Conservation (phyloP, 2,329 filamentous ascomycete species). For the Aspergillus sojae region DNA sequence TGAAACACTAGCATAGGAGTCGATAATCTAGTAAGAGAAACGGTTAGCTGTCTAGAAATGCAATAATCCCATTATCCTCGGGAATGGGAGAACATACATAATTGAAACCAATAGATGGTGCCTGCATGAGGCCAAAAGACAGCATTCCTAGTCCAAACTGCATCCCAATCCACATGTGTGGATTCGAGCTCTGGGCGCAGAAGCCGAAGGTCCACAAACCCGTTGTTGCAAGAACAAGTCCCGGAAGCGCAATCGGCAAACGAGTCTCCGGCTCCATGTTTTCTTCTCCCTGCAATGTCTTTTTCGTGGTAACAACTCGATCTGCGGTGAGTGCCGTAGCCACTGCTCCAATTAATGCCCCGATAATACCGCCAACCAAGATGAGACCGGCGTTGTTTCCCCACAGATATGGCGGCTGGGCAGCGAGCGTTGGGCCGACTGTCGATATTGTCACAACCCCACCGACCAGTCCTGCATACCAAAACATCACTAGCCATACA, state of each 20-base stretch:
- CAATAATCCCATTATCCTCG: fast-evolving
- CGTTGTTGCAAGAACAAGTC: slow-evolving; percentile 11
- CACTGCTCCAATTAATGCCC: slow-evolving; percentile 4
- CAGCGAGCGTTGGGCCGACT: slow-evolving; percentile 12
- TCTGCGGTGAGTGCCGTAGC: slow-evolving; percentile 6
- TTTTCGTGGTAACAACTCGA: slow-evolving; percentile 9
- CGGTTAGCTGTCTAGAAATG: not conserved
- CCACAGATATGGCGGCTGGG: slow-evolving; percentile 12
- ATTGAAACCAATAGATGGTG: slow-evolving; percentile 14
- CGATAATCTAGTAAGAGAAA: slow-evolving; percentile 47
- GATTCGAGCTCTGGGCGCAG: slow-evolving; percentile 4
- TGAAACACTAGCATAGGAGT: slow-evolving; percentile 51
- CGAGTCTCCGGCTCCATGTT: slow-evolving; percentile 11
- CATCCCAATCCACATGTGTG: slow-evolving; percentile 17
- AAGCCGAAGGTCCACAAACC: slow-evolving; percentile 16
- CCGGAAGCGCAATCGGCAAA: slow-evolving; percentile 10
- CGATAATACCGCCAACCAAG: slow-evolving; percentile 12
- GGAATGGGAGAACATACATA: slow-evolving; percentile 3
- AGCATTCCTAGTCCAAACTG: slow-evolving; percentile 16
- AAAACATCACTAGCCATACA: slow-evolving; percentile 17
- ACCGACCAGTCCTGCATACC: slow-evolving; percentile 15
- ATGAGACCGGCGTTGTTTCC: slow-evolving; percentile 14
- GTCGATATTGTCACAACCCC: slow-evolving; percentile 13
- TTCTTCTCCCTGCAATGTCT: slow-evolving; percentile 5
- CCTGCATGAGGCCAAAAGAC: slow-evolving; percentile 17